phyloP scores from a whole-genome alignment of 2,329 filamentous ascomycete species.

The Gliomastix tumulicola region DNA sequence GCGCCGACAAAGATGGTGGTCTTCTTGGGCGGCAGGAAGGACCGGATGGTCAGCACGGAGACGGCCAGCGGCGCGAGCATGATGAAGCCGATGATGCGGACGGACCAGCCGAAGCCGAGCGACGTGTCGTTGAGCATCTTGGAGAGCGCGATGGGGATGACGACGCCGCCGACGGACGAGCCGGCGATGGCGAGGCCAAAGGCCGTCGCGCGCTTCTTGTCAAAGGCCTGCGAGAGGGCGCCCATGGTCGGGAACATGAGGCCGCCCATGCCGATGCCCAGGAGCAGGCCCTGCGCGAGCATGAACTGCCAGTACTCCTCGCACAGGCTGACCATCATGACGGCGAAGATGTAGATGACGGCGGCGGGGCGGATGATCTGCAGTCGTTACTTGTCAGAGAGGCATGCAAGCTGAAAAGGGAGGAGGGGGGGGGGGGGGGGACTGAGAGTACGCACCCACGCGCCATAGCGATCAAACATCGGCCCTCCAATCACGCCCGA shows the following conservation, averaged over 20 bases:
- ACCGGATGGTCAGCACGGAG: conserved; percentile 20
- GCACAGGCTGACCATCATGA: conserved; percentile 37
- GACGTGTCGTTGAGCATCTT: conserved; percentile 35
- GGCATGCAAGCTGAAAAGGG: no score
- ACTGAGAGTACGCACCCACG: conserved; percentile 21
- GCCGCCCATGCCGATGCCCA: conserved; percentile 31
- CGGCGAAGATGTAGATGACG: conserved; percentile 24
- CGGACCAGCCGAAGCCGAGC: conserved; percentile 43
- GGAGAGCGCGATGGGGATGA: conserved; percentile 40
- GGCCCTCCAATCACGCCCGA: conserved; percentile 25
- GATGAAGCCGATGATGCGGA: conserved; percentile 44
- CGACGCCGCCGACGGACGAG: conserved; percentile 42
- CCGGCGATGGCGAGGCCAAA: conserved; percentile 37
- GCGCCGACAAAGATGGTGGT: conserved; percentile 31
- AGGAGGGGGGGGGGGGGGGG: no score
- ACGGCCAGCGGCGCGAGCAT: conserved; percentile 35
- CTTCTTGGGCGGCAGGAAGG: conserved; percentile 24
- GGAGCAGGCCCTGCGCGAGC: conserved; percentile 39
- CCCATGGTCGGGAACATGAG: conserved; percentile 36
- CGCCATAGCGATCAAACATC: conserved; percentile 33
- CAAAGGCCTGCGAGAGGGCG: conserved; percentile 38
- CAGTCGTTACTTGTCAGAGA: no score
- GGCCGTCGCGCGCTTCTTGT: conserved; percentile 35
- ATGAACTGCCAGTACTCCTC: conserved; percentile 44
- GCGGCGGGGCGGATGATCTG: conserved; percentile 22